These are phyloP conservation scores for Lactarius pseudohatsudake DNA, from an alignment of 768 basidiomycete species.

Conservation along the genomic window DNA sequence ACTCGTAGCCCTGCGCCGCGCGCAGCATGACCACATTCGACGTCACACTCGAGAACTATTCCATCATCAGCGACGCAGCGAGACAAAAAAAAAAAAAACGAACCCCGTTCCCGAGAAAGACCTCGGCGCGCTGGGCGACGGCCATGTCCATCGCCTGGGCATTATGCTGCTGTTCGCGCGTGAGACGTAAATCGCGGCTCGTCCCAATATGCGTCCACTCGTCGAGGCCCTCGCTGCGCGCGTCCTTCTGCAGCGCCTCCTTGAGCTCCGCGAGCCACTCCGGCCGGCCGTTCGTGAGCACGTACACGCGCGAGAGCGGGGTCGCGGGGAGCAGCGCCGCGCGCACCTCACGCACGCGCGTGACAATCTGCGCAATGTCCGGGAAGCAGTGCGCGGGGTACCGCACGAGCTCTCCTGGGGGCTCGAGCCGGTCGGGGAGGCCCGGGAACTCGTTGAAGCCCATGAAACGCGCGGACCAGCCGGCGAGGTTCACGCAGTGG, in stretches of 20 bases:
- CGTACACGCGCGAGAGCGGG: constrained; percentile 41
- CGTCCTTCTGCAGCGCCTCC: constrained; percentile 32
- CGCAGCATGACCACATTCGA: constrained; percentile 27
- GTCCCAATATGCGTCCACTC: constrained; percentile 43
- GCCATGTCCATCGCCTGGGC: constrained; percentile 51
- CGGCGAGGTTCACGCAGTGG: constrained; percentile 45
- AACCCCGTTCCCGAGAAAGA: constrained; percentile 54
- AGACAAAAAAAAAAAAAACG: constrained; percentile 25
- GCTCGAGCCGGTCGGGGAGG: constrained; percentile 40
- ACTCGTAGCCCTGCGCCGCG: constrained; percentile 8
- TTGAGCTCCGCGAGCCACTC: constrained; percentile 44
- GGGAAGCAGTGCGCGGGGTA: constrained; percentile 46
- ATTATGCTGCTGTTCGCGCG: constrained; percentile 45
- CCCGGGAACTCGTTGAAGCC: constrained; percentile 47
- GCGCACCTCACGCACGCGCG: constrained; percentile 39
- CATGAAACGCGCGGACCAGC: constrained; percentile 38
- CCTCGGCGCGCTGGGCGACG: constrained; percentile 45
- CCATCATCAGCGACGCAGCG: neutral
- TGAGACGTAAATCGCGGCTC: constrained; percentile 43
- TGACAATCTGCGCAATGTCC: constrained; percentile 41
- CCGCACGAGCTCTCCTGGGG: constrained; percentile 29
- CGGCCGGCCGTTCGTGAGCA: constrained; percentile 47
- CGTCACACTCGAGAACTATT: constrained; percentile 28
- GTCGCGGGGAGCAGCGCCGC: constrained; percentile 27
- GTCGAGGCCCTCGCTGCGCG: constrained; percentile 18